These are phyloP conservation scores for Fusarium sp. DNA, from an alignment of 2,329 filamentous ascomycete species.

Conservation along the genomic window DNA sequence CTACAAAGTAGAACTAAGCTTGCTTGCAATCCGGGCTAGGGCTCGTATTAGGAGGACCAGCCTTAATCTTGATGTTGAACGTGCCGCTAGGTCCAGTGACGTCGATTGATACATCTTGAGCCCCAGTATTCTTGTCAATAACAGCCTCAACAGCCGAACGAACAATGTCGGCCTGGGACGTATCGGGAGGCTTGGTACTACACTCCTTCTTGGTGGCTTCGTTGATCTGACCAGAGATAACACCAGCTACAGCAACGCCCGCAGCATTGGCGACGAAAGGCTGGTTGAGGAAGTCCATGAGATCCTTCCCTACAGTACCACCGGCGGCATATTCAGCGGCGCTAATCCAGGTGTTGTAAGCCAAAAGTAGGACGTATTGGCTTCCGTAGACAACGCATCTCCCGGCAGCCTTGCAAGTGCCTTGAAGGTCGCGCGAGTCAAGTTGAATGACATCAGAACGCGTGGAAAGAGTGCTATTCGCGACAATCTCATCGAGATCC, in stretches of 20 bases:
- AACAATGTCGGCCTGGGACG: neutral
- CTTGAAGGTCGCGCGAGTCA: neutral
- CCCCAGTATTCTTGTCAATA: neutral
- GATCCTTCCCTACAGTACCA: neutral
- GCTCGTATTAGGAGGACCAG: neutral
- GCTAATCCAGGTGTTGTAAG: neutral
- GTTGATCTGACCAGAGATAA: constrained; percentile 3
- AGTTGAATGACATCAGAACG: neutral
- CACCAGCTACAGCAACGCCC: constrained; percentile 1
- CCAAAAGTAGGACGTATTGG: neutral
- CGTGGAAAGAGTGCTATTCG: neutral
- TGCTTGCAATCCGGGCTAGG: neutral
- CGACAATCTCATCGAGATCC: constrained; percentile 3
- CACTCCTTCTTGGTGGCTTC: constrained; percentile 3
- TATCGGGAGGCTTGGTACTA: neutral
- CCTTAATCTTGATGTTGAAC: neutral
- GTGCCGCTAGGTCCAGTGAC: neutral
- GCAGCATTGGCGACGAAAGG: constrained; percentile 1
- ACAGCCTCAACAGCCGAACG: neutral
- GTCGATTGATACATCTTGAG: neutral
- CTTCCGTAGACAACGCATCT: neutral
- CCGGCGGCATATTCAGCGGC: neutral
- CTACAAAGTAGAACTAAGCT: neutral
- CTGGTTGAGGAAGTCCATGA: constrained; percentile 3
- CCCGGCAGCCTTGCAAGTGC: neutral